Evolutionary conservation across 225 moss, liverwort and hornwort species (phyloP).

Genomic region (Pseudisothecium myosuroides): DNA sequence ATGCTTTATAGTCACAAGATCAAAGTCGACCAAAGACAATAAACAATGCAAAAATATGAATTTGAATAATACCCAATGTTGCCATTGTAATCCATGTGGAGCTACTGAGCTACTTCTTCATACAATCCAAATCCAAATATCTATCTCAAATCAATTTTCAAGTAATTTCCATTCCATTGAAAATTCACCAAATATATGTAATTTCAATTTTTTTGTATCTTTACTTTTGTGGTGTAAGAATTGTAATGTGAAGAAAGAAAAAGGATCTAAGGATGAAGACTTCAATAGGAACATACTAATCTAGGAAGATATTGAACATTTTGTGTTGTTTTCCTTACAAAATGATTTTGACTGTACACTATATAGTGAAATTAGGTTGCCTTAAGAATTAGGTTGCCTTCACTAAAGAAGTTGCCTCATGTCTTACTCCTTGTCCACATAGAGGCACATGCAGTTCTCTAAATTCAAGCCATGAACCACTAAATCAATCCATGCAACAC

Average conservation of each 20-base stretch:
- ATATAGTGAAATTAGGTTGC: no score
- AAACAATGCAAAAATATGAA: background rate
- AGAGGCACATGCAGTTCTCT: no score
- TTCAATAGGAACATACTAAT: no score
- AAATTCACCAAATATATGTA: background rate
- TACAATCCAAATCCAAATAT: background rate
- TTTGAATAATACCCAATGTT: background rate
- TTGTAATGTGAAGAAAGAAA: background rate
- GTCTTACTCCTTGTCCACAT: no score
- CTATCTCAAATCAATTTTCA: background rate
- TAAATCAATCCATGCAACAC: no score
- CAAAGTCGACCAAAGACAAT: background rate
- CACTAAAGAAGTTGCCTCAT: no score
- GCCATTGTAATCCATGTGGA: background rate
- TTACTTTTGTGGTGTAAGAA: background rate
- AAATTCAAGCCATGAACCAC: no score
- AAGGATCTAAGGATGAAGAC: background rate
- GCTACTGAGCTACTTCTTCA: background rate
- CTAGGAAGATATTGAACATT: background rate
- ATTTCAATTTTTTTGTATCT: background rate
- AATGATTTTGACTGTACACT: no score
- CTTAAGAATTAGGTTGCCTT: no score
- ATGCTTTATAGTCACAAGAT: fast-evolving
- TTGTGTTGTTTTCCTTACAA: background rate
- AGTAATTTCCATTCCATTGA: background rate